phyloP scores from a whole-genome alignment of 495 filamentous ascomycete genomes.

The Neurospora cerealis region DNA sequence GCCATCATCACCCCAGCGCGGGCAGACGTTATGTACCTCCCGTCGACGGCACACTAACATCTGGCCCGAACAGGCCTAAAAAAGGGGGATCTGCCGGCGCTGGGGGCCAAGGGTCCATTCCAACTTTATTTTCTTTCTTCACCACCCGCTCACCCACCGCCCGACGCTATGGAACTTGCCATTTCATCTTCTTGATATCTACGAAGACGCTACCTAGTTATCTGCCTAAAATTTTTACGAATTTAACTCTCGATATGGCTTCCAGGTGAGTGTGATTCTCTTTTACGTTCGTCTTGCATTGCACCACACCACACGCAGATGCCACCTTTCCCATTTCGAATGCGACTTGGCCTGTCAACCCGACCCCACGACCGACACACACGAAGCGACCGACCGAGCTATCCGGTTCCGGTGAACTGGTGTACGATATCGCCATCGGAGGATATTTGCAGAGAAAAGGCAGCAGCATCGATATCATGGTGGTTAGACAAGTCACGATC shows the following conservation, averaged over 20 bases:
- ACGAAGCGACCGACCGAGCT: not conserved
- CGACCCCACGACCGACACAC: not conserved
- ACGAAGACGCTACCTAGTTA: not conserved
- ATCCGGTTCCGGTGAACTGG: not conserved
- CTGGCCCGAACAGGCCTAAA: not conserved
- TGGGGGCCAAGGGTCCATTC: not conserved
- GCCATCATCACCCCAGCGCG: not conserved
- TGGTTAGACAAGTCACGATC: not conserved
- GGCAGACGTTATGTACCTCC: not conserved
- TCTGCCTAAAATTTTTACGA: not conserved
- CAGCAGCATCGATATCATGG: not conserved
- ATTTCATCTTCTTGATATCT: not conserved
- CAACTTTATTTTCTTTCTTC: not conserved
- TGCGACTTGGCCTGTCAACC: not conserved
- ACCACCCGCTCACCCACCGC: not conserved
- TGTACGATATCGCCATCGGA: not conserved
- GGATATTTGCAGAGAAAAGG: not conserved
- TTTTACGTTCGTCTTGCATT: not conserved
- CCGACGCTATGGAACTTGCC: conserved; percentile 1
- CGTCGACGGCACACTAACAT: not conserved
- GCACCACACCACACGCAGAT: not conserved
- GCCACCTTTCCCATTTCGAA: not conserved
- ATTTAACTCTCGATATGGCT: conserved; percentile 9
- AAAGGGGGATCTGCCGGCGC: not conserved
- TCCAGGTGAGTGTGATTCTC: conserved; percentile 11